phyloP scores from a whole-genome alignment of 176 grass and related monocot genomes.

The Aechmea fasciata region DNA sequence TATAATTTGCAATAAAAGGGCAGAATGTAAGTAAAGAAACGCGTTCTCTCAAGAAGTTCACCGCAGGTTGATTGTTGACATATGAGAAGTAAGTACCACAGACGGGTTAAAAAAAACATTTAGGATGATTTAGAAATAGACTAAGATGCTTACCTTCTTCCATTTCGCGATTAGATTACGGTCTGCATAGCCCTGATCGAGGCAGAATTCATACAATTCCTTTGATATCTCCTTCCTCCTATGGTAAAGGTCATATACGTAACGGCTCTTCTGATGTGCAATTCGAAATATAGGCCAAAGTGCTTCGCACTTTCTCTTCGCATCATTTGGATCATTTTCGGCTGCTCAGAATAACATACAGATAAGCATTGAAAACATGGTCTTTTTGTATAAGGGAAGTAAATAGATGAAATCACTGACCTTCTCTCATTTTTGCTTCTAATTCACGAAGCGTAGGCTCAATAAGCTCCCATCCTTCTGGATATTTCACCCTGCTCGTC shows the following conservation, averaged over 20 bases:
- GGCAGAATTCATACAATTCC: constrained; percentile 30
- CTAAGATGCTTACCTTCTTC: constrained; percentile 27
- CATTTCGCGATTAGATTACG: constrained; percentile 33
- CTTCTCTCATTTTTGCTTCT: constrained; percentile 38
- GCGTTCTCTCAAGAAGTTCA: too few species aligned
- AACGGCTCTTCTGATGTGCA: constrained; percentile 29
- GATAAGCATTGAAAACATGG: neutral
- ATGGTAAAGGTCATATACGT: constrained; percentile 40
- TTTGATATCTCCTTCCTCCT: constrained; percentile 32
- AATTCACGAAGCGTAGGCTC: constrained; percentile 38
- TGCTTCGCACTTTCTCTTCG: constrained; percentile 42
- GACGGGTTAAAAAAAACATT: too few species aligned
- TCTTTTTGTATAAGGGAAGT: neutral
- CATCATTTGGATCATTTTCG: constrained; percentile 43
- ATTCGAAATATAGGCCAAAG: constrained; percentile 43
- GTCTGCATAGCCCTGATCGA: constrained; percentile 30
- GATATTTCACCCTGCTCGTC: constrained; percentile 26
- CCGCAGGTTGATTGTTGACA: too few species aligned
- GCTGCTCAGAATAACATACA: neutral
- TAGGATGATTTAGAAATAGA: neutral
- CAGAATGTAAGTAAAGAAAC: neutral
- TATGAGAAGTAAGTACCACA: too few species aligned
- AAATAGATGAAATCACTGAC: neutral
- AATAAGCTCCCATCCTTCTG: constrained; percentile 46
- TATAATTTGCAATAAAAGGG: neutral